Conservation (phyloP, 2,329 filamentous ascomycete genomes). For the Diaporthe capsici region DNA sequence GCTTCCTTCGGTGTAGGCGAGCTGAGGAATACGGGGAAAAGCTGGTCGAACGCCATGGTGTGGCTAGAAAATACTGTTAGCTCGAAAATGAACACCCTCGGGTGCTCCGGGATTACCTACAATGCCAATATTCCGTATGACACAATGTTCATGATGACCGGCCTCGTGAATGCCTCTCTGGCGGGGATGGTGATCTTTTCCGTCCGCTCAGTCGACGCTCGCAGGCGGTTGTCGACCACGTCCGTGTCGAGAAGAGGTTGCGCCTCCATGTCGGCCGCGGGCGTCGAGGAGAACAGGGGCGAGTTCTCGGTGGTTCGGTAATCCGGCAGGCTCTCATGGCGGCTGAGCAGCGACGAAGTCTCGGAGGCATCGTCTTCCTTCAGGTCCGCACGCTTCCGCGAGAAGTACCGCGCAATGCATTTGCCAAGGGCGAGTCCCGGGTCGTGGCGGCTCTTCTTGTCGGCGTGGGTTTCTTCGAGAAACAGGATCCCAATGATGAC, state of each 20-base stretch:
- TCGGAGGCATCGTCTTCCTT: conserved; percentile 60
- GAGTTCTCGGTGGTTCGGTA: conserved; percentile 76
- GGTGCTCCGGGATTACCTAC: conserved; percentile 70
- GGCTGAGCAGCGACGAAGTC: conserved; percentile 73
- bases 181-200: conserved; percentile 42
- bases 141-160: conserved; percentile 88
- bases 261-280: conserved; percentile 46
- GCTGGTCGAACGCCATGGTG: conserved; percentile 95
- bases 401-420: conserved; percentile 70
- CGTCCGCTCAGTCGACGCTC: conserved; percentile 46
- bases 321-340: conserved; percentile 74
- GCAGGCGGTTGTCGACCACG: conserved; percentile 34
- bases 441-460: conserved; percentile 83
- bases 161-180: conserved; percentile 79
- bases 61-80: conserved; percentile 72
- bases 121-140: conserved; percentile 95
- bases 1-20: conserved; percentile 67
- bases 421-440: conserved; percentile 82
- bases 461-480: conserved; percentile 92
- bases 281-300: conserved; percentile 59
- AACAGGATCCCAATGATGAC: conserved; percentile 86
- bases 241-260: conserved; percentile 39
- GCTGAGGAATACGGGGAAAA: conserved; percentile 93
- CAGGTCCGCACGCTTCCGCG: conserved; percentile 55
- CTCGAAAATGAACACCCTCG: background rate